These are phyloP conservation scores for Torrubiella hemipterigena DNA, from an alignment of 2,329 filamentous ascomycete species.

Conservation along the genomic window DNA sequence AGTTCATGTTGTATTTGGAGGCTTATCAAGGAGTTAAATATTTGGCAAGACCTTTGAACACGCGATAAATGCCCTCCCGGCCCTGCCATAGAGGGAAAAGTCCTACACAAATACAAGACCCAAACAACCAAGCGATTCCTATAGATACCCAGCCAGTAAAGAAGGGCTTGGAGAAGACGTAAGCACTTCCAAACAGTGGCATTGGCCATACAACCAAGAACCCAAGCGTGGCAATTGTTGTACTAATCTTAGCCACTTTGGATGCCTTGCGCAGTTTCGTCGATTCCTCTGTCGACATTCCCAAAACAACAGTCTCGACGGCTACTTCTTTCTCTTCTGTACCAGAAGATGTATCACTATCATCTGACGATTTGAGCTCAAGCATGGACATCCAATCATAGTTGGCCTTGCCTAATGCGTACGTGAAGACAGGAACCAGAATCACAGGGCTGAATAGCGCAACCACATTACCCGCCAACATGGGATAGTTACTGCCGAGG, in stretches of 20 bases:
- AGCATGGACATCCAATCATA: constrained; percentile 85
- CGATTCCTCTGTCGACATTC: constrained; percentile 28
- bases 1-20: too few relatives aligned
- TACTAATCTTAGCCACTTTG: too few relatives aligned
- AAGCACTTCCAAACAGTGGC: constrained; percentile 74
- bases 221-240: constrained; percentile 40
- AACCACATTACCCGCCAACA: constrained; percentile 75
- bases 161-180: constrained; percentile 49
- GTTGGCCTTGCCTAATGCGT: constrained; percentile 45
- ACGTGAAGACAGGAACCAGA: constrained; percentile 67
- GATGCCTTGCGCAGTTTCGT: constrained; percentile 40
- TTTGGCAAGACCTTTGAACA: too few relatives aligned
- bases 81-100: constrained; percentile 76
- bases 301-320: constrained; percentile 8
- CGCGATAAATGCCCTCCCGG: constrained; percentile 31
- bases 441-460: constrained; percentile 61
- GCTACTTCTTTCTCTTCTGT: constrained; percentile 21
- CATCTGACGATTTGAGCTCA: constrained; percentile 65
- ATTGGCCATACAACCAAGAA: constrained; percentile 82
- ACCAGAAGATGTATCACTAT: constrained; percentile 54
- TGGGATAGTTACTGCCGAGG: constrained; percentile 42
- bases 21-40: too few relatives aligned
- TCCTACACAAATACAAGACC: constrained; percentile 59
- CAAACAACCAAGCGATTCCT: constrained; percentile 63
- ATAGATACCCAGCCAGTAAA: constrained; percentile 65